These are phyloP conservation scores for Hymenoscyphus albidus DNA, from an alignment of 2,329 filamentous ascomycete species.

Conservation along the genomic window DNA sequence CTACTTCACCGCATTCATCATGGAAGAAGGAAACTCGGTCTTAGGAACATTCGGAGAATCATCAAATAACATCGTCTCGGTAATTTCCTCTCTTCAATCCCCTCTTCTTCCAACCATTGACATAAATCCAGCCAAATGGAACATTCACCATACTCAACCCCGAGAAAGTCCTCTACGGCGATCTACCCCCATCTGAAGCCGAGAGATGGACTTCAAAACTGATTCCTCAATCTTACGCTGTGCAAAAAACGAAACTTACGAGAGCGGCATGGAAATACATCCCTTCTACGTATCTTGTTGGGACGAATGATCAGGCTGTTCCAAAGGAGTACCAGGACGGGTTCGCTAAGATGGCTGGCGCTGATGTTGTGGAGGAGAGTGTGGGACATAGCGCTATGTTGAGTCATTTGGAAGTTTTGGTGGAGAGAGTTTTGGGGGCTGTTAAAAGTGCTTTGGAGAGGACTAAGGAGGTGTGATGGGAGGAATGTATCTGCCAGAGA, in stretches of 20 bases:
- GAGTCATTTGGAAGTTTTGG: constrained; percentile 3
- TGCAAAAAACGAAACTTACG: constrained; percentile 10
- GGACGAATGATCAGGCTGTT: constrained; percentile 12
- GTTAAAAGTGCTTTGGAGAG: neutral
- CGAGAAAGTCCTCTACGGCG: constrained; percentile 5
- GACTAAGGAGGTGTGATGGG: neutral
- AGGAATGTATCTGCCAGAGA: too few species aligned
- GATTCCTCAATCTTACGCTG: constrained; percentile 34
- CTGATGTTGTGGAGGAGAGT: neutral
- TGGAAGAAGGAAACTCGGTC: constrained; percentile 6
- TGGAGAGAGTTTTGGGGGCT: constrained; percentile 4
- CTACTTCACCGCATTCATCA: constrained; percentile 12
- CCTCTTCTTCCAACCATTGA: neutral
- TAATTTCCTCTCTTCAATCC: neutral
- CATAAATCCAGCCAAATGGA: neutral
- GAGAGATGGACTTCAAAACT: constrained; percentile 8
- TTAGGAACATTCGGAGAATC: constrained; percentile 12
- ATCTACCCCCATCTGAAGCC: constrained; percentile 6
- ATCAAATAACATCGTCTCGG: constrained; percentile 7
- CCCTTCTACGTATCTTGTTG: constrained; percentile 9
- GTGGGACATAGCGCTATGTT: constrained; percentile 11
- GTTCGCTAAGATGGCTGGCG: constrained; percentile 4
- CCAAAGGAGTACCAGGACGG: constrained; percentile 9
- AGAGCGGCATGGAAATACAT: constrained; percentile 13
- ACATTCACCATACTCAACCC: neutral